Base-by-base conservation (phyloP, 495 filamentous ascomycete genomes). In the Aspergillus panamensis region DNA sequence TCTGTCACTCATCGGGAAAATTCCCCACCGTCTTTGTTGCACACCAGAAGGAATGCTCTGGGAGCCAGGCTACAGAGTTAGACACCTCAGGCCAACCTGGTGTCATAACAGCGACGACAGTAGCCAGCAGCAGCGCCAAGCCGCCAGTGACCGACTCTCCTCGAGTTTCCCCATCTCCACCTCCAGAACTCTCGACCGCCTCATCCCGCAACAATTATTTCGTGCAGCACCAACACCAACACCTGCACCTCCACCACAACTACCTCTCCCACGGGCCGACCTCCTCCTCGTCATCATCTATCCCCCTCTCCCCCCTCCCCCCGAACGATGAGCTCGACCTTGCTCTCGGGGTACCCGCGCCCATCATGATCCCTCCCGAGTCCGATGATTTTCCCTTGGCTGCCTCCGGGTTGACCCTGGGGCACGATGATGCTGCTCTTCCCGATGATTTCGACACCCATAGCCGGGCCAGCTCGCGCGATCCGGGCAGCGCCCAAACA, bases 391-490 rank as follows among this genome's bases (percentile, higher is more conserved):
- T 67, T 58, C 70, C 74, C 53, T 62, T 70, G 62, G 73, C 66
- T 20, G 30, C 33, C 42, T 63, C 49, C 59, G 55, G 61, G 58
- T 60, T 69, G 42, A 51, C 58, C 45, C 55, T 68, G 32, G 62
- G 55, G 49, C 69, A 65, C 55, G 72, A 76, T 59, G 69, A 75
- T 48, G 48, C 64, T 32, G 51, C 62, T 21, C 58, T 64, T 32
- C 62, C 69, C 20, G 71, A 80, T 33, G 73, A 75, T 50, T 68
- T 76, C 48, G 76, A 79, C 53, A 67, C 70, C 30, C 70, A 72
- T 30, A 82, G 77, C 58, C 76, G 72, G 53, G 65, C 69, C 43
- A 78, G 77, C 57, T 77, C 76, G 55, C 76, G 73, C 54, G 77
- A 73, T 25, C 71, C 61, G 17, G 73, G 68, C 25, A 70, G 71